phyloP scores from a whole-genome alignment of 495 filamentous ascomycete species.

The Tuber magnatum region DNA sequence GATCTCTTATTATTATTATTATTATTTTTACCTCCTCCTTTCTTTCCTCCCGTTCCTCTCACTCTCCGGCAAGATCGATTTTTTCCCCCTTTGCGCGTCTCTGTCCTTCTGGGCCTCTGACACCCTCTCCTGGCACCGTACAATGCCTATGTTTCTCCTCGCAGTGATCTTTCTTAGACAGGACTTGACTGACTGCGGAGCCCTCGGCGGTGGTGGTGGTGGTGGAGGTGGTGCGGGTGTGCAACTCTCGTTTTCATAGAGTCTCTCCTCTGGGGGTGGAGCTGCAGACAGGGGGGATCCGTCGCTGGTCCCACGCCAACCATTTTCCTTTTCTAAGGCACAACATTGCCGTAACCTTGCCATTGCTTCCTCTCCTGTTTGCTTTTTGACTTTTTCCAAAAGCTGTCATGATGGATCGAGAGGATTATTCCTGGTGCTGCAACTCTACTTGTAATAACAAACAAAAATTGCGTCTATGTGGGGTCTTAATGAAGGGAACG shows the following conservation, averaged over 20 bases:
- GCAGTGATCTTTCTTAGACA: slow-evolving; percentile 29
- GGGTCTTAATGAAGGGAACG: slow-evolving; percentile 9
- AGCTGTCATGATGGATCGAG: slow-evolving; percentile 18
- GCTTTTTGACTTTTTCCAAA: slow-evolving; percentile 23
- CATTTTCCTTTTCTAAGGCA: slow-evolving; percentile 31
- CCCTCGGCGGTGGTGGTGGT: slow-evolving; percentile 22
- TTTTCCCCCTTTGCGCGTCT: background rate
- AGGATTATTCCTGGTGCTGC: slow-evolving; percentile 26
- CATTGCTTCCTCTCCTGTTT: slow-evolving; percentile 18
- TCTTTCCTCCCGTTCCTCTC: slow-evolving; percentile 13
- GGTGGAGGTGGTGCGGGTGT: slow-evolving; percentile 18
- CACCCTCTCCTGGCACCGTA: background rate
- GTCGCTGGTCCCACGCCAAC: slow-evolving; percentile 30
- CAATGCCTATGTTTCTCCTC: slow-evolving; percentile 7
- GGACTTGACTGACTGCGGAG: slow-evolving; percentile 34
- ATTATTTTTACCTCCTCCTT: slow-evolving; percentile 9
- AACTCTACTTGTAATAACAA: slow-evolving; percentile 21
- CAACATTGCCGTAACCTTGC: slow-evolving; percentile 32
- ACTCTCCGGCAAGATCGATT: slow-evolving; percentile 4
- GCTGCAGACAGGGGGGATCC: slow-evolving; percentile 21
- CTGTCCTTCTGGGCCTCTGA: background rate
- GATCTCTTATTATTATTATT: slow-evolving; percentile 14
- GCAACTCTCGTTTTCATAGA: slow-evolving; percentile 1
- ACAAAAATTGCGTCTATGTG: slow-evolving; percentile 4
- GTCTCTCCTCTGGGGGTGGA: slow-evolving; percentile 12